These are phyloP conservation scores for Panicum virgatum DNA, from an alignment of 202 grass and related monocot genomes.

Conservation along the genomic window DNA sequence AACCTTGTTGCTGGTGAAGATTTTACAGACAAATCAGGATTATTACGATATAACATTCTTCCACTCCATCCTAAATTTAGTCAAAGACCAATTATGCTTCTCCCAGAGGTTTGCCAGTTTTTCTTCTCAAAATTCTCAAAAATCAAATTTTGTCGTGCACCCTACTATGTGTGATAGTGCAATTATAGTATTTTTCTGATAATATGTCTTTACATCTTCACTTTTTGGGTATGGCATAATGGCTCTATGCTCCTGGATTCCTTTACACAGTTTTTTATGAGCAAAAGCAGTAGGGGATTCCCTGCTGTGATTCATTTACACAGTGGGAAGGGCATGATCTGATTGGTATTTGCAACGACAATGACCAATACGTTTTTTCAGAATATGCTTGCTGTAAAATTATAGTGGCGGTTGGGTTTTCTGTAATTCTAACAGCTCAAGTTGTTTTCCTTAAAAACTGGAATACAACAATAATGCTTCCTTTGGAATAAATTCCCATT, in stretches of 20 bases:
- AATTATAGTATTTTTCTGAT: constrained; percentile 1
- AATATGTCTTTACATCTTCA: constrained; percentile 16
- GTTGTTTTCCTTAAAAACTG: not conserved
- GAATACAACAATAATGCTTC: not conserved
- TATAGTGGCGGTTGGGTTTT: constrained; percentile 6
- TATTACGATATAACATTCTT: constrained; percentile 84
- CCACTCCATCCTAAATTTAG: constrained; percentile 64
- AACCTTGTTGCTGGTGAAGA: constrained; percentile 40
- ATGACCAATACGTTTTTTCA: not conserved
- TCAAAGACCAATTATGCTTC: constrained; percentile 83
- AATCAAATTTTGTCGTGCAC: not conserved
- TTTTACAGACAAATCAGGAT: constrained; percentile 56
- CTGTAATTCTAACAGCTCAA: not conserved
- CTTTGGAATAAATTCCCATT: not conserved
- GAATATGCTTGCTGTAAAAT: constrained; percentile 20
- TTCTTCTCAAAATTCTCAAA: constrained; percentile 2
- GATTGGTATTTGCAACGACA: constrained; percentile 17
- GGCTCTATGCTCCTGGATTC: not conserved
- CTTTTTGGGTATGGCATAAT: constrained; percentile 17
- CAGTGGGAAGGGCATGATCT: not conserved
- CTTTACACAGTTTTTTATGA: not conserved
- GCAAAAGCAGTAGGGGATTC: no score
- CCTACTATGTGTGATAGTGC: not conserved
- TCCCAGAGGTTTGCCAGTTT: constrained; percentile 71
- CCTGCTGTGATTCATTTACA: not conserved